Base-by-base conservation (phyloP, 2,329 filamentous ascomycete genomes). In the Colletotrichum costaricense region DNA sequence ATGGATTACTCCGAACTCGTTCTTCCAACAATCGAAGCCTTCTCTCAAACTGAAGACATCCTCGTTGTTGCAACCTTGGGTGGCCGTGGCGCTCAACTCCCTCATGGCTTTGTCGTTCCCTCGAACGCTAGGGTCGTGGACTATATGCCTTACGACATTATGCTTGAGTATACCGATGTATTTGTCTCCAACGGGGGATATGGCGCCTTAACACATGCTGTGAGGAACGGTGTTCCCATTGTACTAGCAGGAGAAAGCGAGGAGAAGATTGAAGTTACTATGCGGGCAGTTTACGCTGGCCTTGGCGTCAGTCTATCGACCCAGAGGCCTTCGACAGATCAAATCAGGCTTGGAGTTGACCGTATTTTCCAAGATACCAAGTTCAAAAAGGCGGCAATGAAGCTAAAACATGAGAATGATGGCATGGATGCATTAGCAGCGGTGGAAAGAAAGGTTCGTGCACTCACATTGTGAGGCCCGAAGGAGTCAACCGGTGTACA, bases 161-260 rank as follows among this genome's bases (percentile, higher is more conserved):
- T 88, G 0, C 80, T 89, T 1, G 82, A 84, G 5, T 72, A 86
- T 76, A 79, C 81, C 30, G 86, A 83, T 46, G 81, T 86, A 0
- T 86, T 88, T 42, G 79, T 89, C 22, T 82, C 82, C n/a, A 89
- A 88, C 65, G 87, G 82, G 6, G 86, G 87, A 2, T 89, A 86
- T 69, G 86, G 86, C 6, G 85, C 84, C 1, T 81, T 87, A 63
- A 81, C 83, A 16, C 86, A 88, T 70, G 82, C 82, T 6, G 78
- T 88, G 2, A 79, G 82, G 26, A 82, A 85, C 64, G 85, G 85
- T 1, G 84, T 87, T 28, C 86, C 87, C 2, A 82, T 88, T 75
- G 83, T 89, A 2, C 77, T 88, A 24, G 82, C 84, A 0, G 87
- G 87, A 1, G 76, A 79, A 24, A 81, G 78, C 49, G 82, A 82